These are phyloP conservation scores for Juglanconis sp. DNA, from an alignment of 2,329 filamentous ascomycete genomes.

Conservation along the genomic window DNA sequence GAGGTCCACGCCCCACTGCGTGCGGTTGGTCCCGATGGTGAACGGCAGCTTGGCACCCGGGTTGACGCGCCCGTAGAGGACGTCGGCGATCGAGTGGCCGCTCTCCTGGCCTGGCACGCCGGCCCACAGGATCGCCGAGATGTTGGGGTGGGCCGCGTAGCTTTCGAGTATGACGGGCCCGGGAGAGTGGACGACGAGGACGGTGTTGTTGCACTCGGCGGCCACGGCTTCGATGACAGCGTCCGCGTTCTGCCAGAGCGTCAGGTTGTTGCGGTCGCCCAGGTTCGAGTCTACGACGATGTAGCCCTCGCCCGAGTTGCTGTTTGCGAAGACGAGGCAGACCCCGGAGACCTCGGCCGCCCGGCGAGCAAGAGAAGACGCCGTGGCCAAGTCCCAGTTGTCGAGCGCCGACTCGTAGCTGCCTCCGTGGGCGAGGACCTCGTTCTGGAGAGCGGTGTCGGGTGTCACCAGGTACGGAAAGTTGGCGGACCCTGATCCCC, in stretches of 20 bases:
- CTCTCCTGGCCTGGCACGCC: constrained; percentile 55
- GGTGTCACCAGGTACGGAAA: constrained; percentile 80
- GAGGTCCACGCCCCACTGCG: constrained; percentile 72
- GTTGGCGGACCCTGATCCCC: constrained; percentile 82
- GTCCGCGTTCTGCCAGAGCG: constrained; percentile 73
- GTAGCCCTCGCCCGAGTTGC: constrained; percentile 78
- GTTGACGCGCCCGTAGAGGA: constrained; percentile 46
- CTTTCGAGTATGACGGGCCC: constrained; percentile 61
- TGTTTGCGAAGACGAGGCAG: constrained; percentile 79
- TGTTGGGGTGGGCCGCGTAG: constrained; percentile 56
- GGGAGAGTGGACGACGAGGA: constrained; percentile 53
- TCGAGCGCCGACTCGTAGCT: constrained; percentile 48
- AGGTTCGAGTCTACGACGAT: constrained; percentile 56
- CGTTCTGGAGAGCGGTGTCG: constrained; percentile 45
- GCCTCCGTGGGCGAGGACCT: constrained; percentile 58
- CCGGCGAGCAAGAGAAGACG: constrained; percentile 28
- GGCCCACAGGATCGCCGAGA: constrained; percentile 53
- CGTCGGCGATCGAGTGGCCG: constrained; percentile 42
- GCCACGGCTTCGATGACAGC: constrained; percentile 70
- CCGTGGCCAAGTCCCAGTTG: constrained; percentile 47
- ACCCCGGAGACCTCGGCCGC: constrained; percentile 62
- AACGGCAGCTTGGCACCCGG: constrained; percentile 75
- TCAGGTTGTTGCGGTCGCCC: constrained; percentile 74
- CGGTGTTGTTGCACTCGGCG: constrained; percentile 49
- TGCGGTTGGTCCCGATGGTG: constrained; percentile 67